Conservation (phyloP, 2,329 filamentous ascomycete species). For the Aspergillus quadricinctus region DNA sequence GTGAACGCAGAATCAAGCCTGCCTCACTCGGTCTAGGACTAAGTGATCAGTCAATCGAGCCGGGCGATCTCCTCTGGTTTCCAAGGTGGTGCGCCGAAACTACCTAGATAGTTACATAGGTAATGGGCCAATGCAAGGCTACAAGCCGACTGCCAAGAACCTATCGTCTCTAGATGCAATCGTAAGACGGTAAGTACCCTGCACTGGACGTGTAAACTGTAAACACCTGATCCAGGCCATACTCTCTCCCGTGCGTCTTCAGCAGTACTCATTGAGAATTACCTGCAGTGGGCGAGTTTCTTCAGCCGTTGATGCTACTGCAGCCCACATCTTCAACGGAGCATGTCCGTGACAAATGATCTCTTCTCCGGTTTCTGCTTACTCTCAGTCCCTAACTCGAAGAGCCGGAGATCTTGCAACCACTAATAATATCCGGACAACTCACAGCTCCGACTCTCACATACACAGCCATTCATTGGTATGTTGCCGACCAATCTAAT, state of each 20-base stretch:
- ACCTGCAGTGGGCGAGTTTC: background rate
- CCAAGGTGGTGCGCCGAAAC: background rate
- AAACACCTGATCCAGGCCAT: background rate
- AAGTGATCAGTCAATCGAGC: background rate
- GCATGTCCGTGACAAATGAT: background rate
- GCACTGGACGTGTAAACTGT: background rate
- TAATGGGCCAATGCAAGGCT: background rate
- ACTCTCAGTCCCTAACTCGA: background rate
- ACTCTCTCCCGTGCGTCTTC: background rate
- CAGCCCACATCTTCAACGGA: background rate
- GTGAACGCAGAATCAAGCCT: background rate
- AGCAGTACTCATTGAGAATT: background rate
- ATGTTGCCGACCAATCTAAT: background rate
- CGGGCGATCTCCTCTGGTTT: background rate
- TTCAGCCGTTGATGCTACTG: background rate
- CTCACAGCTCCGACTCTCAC: too few relatives aligned
- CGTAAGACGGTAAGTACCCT: too few relatives aligned
- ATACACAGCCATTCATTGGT: background rate
- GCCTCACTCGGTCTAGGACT: background rate
- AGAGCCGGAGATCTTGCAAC: background rate
- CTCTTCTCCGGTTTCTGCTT: background rate
- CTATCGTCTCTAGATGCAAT: background rate
- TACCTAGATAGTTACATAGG: background rate
- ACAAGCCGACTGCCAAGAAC: background rate
- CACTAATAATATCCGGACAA: background rate